These are phyloP conservation scores for Talaromyces albobiverticillius DNA, from an alignment of 2,329 filamentous ascomycete genomes.

Conservation along the genomic window DNA sequence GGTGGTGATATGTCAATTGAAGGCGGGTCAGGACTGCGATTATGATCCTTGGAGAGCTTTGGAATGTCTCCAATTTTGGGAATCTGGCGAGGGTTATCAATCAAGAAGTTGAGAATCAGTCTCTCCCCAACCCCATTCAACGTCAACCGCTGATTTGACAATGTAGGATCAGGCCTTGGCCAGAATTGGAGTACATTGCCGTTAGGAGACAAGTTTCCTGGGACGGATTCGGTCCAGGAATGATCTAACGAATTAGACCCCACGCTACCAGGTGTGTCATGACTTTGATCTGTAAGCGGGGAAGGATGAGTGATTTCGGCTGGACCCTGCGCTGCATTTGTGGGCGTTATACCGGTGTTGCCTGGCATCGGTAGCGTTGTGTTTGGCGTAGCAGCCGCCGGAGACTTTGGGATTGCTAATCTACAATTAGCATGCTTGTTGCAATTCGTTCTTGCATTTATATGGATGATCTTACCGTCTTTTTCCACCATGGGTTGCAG, in stretches of 20 bases:
- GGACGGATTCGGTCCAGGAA: constrained; percentile 27
- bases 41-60: constrained; percentile 18
- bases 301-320: constrained; percentile 19
- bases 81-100: constrained; percentile 59
- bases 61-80: constrained; percentile 50
- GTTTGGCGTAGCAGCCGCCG: background rate
- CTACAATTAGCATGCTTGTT: background rate
- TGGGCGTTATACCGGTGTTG: background rate
- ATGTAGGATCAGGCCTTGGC: constrained; percentile 4
- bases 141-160: constrained; percentile 40
- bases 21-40: constrained; percentile 23
- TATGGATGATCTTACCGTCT: constrained; percentile 1
- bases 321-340: background rate
- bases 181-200: constrained; percentile 15
- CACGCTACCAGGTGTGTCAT: constrained; percentile 21
- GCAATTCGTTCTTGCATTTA: background rate
- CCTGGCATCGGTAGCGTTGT: constrained; percentile 17
- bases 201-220: constrained; percentile 29
- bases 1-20: constrained; percentile 20
- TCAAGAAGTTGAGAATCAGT: constrained; percentile 69
- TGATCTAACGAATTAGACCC: constrained; percentile 21
- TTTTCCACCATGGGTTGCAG: constrained; percentile 43
- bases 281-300: constrained; percentile 27
- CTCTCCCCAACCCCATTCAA: constrained; percentile 60
- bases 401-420: background rate